Evolutionary conservation across 148 eudicot species (phyloP).

Genomic region (Rhododendron williamsianum): DNA sequence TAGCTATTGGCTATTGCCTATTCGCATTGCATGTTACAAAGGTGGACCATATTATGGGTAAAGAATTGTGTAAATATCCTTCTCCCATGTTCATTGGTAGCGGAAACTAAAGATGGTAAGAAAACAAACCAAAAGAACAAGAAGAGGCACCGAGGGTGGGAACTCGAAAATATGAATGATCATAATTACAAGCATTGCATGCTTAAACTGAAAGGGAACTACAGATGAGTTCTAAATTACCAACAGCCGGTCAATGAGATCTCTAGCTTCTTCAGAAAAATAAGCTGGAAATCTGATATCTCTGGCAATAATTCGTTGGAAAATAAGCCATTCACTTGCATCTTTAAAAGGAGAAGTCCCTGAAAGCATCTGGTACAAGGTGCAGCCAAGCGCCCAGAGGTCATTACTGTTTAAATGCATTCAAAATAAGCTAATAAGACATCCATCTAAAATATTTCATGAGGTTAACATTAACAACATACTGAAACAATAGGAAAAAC

Average conservation of each 20-base stretch:
- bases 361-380: constrained; percentile 96
- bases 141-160: neutral
- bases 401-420: constrained; percentile 61
- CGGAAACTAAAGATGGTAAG: neutral
- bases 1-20: neutral
- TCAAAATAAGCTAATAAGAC: constrained; percentile 6
- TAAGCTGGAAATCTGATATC: constrained; percentile 81
- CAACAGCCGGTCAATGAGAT: constrained; percentile 81
- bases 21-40: neutral
- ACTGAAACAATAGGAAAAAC: constrained; percentile 6
- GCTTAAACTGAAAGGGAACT: constrained; percentile 8
- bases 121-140: neutral
- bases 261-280: constrained; percentile 80
- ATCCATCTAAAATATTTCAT: neutral
- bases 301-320: constrained; percentile 89
- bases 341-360: constrained; percentile 99
- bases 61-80: neutral
- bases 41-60: neutral
- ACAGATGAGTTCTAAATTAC: constrained; percentile 32
- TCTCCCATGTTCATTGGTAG: neutral
- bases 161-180: neutral
- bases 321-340: constrained; percentile 97
- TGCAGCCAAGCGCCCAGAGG: constrained; percentile 99
- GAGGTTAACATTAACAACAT: neutral
- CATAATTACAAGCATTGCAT: neutral